phyloP scores from a whole-genome alignment of 2,329 filamentous ascomycete genomes.

The Magnaporthiopsis rhizophila region DNA sequence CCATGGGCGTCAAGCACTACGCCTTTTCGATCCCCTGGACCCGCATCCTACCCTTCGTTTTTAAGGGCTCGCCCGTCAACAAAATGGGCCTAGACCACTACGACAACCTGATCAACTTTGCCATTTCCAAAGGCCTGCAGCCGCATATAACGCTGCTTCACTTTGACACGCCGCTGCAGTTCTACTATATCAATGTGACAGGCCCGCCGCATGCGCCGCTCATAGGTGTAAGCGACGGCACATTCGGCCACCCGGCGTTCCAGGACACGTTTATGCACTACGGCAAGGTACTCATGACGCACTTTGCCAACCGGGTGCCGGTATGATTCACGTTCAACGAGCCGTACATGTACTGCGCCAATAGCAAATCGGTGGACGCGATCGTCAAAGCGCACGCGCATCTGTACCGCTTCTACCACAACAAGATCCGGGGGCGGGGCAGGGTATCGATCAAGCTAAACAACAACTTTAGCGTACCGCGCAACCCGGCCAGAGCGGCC shows the following conservation, averaged over 20 bases:
- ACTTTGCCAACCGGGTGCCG: slow-evolving; percentile 42
- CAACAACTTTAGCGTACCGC: slow-evolving; percentile 42
- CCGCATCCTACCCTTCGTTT: slow-evolving; percentile 39
- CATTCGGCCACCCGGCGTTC: slow-evolving; percentile 37
- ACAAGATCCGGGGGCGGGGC: slow-evolving; percentile 38
- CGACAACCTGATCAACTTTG: slow-evolving; percentile 43
- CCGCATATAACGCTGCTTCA: slow-evolving; percentile 41
- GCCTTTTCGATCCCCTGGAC: slow-evolving; percentile 46
- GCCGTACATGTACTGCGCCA: slow-evolving; percentile 14
- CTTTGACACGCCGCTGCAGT: slow-evolving; percentile 33
- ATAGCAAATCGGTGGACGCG: slow-evolving; percentile 21
- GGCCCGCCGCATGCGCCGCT: slow-evolving; percentile 18
- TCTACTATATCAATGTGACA: slow-evolving; percentile 25
- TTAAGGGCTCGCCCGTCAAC: slow-evolving; percentile 42
- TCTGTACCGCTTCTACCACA: slow-evolving; percentile 45
- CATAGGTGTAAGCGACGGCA: slow-evolving; percentile 33
- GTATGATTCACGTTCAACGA: slow-evolving; percentile 48
- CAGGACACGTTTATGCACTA: slow-evolving; percentile 44
- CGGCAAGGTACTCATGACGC: slow-evolving; percentile 42
- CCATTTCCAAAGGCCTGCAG: slow-evolving; percentile 39
- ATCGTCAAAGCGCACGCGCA: slow-evolving; percentile 40
- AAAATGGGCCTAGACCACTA: slow-evolving; percentile 43
- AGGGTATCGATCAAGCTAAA: slow-evolving; percentile 42
- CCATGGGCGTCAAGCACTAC: slow-evolving; percentile 42
- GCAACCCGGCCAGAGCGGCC: slow-evolving; percentile 19